A percentile compares a stretch with the other conserved stretches of the same genome.
Conservation (phyloP, 345 rosid species). For the Eucalyptus rudis region DNA sequence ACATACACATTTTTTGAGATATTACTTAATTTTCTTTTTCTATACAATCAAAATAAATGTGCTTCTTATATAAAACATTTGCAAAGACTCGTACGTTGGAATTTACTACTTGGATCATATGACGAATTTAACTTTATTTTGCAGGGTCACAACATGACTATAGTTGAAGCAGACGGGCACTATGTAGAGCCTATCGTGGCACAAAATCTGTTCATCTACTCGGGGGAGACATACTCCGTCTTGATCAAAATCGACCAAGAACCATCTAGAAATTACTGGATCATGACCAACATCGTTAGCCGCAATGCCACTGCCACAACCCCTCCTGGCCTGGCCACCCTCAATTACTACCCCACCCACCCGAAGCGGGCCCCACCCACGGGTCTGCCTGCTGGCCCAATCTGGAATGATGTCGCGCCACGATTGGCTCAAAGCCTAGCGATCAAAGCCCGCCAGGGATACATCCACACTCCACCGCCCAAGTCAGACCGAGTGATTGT, state of each 20-base stretch:
- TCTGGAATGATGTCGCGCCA: slow-evolving; percentile 24
- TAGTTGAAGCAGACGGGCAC: slow-evolving; percentile 79
- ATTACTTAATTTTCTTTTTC: not conserved
- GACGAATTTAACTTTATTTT: not conserved
- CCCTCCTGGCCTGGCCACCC: slow-evolving; percentile 30
- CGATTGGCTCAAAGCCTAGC: slow-evolving; percentile 42
- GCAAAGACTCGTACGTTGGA: not conserved
- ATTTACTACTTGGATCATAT: not conserved
- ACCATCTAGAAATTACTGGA: slow-evolving; percentile 59
- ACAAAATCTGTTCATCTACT: slow-evolving; percentile 54
- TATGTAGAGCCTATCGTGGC: slow-evolving; percentile 60
- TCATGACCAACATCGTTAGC: slow-evolving; percentile 42
- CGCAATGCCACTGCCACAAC: slow-evolving; percentile 15
- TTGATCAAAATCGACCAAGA: slow-evolving; percentile 41
- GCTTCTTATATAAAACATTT: not conserved
- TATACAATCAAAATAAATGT: not conserved
- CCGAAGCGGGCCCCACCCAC: slow-evolving; percentile 32
- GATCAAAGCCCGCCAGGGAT: slow-evolving; percentile 34
- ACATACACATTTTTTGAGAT: not conserved
- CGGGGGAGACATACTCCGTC: slow-evolving; percentile 78
- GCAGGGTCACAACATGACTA: slow-evolving; percentile 65
- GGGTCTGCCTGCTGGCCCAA: slow-evolving; percentile 20
- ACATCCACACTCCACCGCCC: slow-evolving; percentile 23
- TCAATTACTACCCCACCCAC: slow-evolving; percentile 57
- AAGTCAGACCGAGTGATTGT: slow-evolving; percentile 32